Base-by-base conservation (phyloP, 257 asterid species). In the Nyctanthes arbortristis region DNA sequence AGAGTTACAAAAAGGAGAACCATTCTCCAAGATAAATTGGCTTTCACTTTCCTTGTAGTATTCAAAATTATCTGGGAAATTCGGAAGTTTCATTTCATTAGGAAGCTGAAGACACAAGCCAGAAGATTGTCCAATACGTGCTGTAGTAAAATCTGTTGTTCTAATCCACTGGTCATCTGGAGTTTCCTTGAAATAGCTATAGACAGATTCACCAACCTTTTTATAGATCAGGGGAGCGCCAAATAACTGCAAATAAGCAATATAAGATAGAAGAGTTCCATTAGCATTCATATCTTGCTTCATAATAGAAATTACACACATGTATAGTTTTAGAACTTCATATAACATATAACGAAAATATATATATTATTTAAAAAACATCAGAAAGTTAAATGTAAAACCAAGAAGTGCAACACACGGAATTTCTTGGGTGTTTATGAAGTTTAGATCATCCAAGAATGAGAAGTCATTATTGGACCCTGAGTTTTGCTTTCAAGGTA, bases 91-190 rank as follows among this genome's bases (percentile, higher is more conserved):
- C 78, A 67, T 73, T 52, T 67, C 81, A 5, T 18, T 9, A 25
- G 87, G 87, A 71, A 93, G 83, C 81, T 84, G 79, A 68, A 93
- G 78, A 67, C 96, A 91, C 73, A 93, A 36, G 16, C 95, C 87
- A 20, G 99, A 91, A 65, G 97, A 86, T 65, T 89, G 96, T 47
- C 99, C 99, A 11, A 91, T 87, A 60, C 74, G 70, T 24, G 80
- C 78, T 49, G 72, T 63, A 43, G 97, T 79, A 62, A 89, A 93
- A 70, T 93, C 97, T 3, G 92, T 84, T 7, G 97, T 91, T 74
- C 99, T 85, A 18, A 89, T 78, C 96, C 96, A 91, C 72, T 87
- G 96, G 27, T 89, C 96, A 60, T 91, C 96, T 31, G 77, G 87
- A 55, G 84, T 57, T 34, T 84, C 85, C 76, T 0, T 16, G 43